phyloP scores from a whole-genome alignment of 169 alveolate species.

The Cryptosporidium baileyi region DNA sequence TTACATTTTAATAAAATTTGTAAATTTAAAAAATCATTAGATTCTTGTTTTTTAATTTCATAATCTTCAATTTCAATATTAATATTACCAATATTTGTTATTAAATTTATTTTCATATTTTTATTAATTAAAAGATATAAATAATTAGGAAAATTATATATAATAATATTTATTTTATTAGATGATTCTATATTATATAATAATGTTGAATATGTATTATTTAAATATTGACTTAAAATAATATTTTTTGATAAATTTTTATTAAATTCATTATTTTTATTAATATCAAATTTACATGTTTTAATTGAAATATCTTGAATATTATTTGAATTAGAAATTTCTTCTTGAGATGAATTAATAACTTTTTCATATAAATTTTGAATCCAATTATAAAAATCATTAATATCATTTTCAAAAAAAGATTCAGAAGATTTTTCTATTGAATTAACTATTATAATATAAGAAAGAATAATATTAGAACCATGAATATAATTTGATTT shows the following conservation, averaged over 20 bases:
- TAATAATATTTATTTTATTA: neutral
- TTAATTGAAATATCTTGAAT: no score
- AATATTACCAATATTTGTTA: conserved; percentile 19
- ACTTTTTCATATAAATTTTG: neutral
- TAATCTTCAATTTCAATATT: neutral
- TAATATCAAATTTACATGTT: no score
- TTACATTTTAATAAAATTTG: conserved; percentile 1
- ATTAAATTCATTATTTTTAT: neutral
- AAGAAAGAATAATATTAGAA: neutral
- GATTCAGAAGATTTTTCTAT: neutral
- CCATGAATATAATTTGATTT: neutral
- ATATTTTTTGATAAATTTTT: neutral
- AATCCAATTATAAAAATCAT: conserved; percentile 4
- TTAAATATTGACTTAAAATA: conserved; percentile 1
- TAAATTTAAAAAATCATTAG: conserved; percentile 2
- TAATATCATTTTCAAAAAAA: neutral
- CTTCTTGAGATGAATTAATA: neutral
- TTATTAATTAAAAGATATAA: neutral
- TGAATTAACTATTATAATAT: neutral
- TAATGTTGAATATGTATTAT: conserved; percentile 22
- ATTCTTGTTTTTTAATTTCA: conserved; percentile 20
- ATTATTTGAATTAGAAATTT: no score
- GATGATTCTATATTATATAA: neutral
- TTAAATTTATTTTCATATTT: neutral
- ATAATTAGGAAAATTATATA: conserved; percentile 23